A percentile compares a stretch with the other conserved stretches of the same genome.
Conservation (phyloP, 2,329 filamentous ascomycete species). For the Eutypa lata region DNA sequence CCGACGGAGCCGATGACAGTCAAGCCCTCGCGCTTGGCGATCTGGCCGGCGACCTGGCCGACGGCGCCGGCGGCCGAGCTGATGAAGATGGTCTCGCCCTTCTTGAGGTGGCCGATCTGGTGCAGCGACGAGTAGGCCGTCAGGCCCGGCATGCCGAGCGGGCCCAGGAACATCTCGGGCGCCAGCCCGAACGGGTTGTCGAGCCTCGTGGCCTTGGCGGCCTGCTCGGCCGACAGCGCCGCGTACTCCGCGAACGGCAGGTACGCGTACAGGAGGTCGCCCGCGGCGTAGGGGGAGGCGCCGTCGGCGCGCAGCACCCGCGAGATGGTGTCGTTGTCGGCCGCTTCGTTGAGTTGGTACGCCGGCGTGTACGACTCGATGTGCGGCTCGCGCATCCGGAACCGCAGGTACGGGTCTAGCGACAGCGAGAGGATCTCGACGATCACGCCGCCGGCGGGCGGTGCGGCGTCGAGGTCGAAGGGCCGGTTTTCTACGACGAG, state of each 20-base stretch:
- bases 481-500: conserved; percentile 56
- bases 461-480: conserved; percentile 57
- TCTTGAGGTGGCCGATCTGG: conserved; percentile 69
- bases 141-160: conserved; percentile 72
- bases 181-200: conserved; percentile 64
- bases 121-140: conserved; percentile 73
- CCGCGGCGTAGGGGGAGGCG: conserved; percentile 56
- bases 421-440: conserved; percentile 65
- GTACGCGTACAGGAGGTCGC: conserved; percentile 56
- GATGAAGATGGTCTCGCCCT: conserved; percentile 75
- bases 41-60: conserved; percentile 70
- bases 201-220: conserved; percentile 43
- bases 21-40: conserved; percentile 73
- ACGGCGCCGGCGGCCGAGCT: conserved; percentile 73
- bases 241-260: conserved; percentile 62
- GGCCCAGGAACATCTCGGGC: conserved; percentile 59
- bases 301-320: conserved; percentile 65
- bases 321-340: conserved; percentile 57
- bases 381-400: conserved; percentile 59
- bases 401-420: conserved; percentile 71
- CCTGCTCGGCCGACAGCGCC: conserved; percentile 43
- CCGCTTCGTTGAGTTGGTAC: conserved; percentile 56
- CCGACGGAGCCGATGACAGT: conserved; percentile 75
- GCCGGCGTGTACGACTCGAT: conserved; percentile 60
- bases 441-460: conserved; percentile 58